Evolutionary conservation across 2,329 filamentous ascomycete genomes (phyloP).

Genomic region (Colletotrichum trifolii): DNA sequence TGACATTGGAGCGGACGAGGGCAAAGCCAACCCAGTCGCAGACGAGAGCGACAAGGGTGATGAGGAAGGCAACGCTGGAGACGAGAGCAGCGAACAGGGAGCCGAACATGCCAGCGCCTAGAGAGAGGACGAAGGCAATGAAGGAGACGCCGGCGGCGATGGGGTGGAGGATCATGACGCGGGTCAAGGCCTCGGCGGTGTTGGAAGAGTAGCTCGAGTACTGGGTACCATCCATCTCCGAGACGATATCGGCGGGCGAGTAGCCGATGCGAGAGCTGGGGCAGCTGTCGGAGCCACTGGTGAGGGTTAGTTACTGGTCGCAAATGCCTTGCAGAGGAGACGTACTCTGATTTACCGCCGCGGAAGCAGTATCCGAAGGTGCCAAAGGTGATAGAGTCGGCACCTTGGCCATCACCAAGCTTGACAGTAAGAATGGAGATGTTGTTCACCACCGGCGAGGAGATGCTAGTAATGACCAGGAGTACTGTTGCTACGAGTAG

Average conservation of each 20-base stretch:
- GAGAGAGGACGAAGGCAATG: constrained; percentile 66
- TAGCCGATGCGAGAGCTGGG: constrained; percentile 64
- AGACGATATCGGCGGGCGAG: constrained; percentile 60
- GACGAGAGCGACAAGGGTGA: constrained; percentile 59
- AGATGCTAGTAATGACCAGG: constrained; percentile 68
- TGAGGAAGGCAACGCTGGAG: constrained; percentile 60
- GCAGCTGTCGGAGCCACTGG: constrained; percentile 58
- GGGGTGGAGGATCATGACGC: constrained; percentile 72
- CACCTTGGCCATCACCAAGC: constrained; percentile 50
- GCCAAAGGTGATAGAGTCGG: constrained; percentile 62
- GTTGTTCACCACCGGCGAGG: constrained; percentile 67
- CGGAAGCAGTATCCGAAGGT: constrained; percentile 69
- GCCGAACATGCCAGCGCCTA: constrained; percentile 63
- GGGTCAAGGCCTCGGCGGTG: constrained; percentile 62
- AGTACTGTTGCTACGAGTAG: constrained; percentile 66
- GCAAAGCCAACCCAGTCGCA: constrained; percentile 69
- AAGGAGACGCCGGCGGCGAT: constrained; percentile 68
- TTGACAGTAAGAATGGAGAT: constrained; percentile 65
- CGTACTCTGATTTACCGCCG: constrained; percentile 41
- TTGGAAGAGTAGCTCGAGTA: constrained; percentile 56
- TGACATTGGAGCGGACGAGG: constrained; percentile 64
- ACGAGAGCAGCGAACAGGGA: constrained; percentile 63
- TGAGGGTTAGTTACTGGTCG: constrained; percentile 1
- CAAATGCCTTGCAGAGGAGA: not conserved
- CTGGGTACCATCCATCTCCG: constrained; percentile 47